Evolutionary conservation across 2,329 filamentous ascomycete species (phyloP).

Genomic region (Cercospora zeae-maydis): DNA sequence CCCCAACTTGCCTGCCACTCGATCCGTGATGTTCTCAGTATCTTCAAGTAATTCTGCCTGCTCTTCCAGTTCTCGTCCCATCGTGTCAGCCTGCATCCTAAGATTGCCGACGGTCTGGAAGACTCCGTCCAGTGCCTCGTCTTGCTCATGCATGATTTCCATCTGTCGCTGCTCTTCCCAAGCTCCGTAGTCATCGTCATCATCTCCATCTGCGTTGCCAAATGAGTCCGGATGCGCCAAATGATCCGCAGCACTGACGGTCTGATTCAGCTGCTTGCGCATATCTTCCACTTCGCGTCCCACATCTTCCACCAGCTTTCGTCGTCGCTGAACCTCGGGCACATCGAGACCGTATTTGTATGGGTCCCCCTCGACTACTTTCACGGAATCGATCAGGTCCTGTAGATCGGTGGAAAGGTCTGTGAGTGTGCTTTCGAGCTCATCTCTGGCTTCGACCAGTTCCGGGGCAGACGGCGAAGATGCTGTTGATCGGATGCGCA

Average conservation of each 20-base stretch:
- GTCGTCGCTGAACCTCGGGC: constrained; percentile 75
- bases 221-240: constrained; percentile 61
- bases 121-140: constrained; percentile 86
- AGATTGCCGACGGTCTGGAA: constrained; percentile 91
- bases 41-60: constrained; percentile 84
- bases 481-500: constrained; percentile 86
- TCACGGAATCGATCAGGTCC: constrained; percentile 83
- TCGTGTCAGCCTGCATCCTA: constrained; percentile 84
- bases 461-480: constrained; percentile 68
- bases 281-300: constrained; percentile 85
- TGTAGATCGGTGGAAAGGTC: constrained; percentile 77
- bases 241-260: constrained; percentile 43
- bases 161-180: constrained; percentile 82
- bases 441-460: constrained; percentile 60
- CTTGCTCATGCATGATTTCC: constrained; percentile 91
- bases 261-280: constrained; percentile 71
- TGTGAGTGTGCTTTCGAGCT: constrained; percentile 74
- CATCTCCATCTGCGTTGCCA: constrained; percentile 40
- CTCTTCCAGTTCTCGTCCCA: constrained; percentile 95
- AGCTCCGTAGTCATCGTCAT: constrained; percentile 61
- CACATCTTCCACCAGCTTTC: constrained; percentile 83
- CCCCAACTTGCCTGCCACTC: constrained; percentile 80
- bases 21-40: constrained; percentile 78
- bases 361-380: constrained; percentile 82
- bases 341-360: constrained; percentile 80